Evolutionary conservation across 495 filamentous ascomycete species (phyloP), one percentile per base, ranked within the genome.

Genomic region (Neurospora sp.): DNA sequence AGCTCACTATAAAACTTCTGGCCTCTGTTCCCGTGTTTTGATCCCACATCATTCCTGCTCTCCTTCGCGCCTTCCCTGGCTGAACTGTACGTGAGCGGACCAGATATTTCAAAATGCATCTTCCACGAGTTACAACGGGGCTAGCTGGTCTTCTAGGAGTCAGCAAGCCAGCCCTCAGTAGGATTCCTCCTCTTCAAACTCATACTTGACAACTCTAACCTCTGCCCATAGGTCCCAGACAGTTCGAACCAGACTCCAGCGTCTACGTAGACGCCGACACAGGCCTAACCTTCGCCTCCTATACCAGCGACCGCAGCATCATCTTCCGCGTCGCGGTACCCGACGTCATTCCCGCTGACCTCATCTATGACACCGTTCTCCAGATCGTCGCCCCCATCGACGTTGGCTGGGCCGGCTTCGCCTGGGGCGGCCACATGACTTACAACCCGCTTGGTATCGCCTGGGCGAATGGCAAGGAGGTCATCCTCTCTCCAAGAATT

Each of bases 341-440:
- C 3, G 78, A 77, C 43, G 71, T 77, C 28, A 76, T 81, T 10
- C 79, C 74, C 28, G 79, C 78, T 37, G 75, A 78, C 72, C 76
- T 75, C 21, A 70, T 73, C 11, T 85, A 82, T 75, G 84, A 86
- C 71, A 81, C 82, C 21, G 80, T 86, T 42, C 74, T 86, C 19
- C 83, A 85, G 71, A 72, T 86, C 34, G 79, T 80, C 13, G 76
- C 79, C 0, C 84, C 84, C 21, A 77, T 80, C 43, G 72, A 69
- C 19, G 70, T 85, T 34, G 84, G 84, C 45, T 86, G 84, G 84
- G 83, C 78, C 69, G 84, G 82, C 31, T 80, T 82, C 72, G 83
- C 84, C 24, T 86, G 84, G 84, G 84, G 83, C 3, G 83, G 84
- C 31, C 72, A 81, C 54, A 85, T 85, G 84, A 83, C 82, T 4